Evolutionary conservation across 495 filamentous ascomycete species (phyloP), one percentile per base, ranked within the genome.

Genomic region (Stereocaulon alpinum): DNA sequence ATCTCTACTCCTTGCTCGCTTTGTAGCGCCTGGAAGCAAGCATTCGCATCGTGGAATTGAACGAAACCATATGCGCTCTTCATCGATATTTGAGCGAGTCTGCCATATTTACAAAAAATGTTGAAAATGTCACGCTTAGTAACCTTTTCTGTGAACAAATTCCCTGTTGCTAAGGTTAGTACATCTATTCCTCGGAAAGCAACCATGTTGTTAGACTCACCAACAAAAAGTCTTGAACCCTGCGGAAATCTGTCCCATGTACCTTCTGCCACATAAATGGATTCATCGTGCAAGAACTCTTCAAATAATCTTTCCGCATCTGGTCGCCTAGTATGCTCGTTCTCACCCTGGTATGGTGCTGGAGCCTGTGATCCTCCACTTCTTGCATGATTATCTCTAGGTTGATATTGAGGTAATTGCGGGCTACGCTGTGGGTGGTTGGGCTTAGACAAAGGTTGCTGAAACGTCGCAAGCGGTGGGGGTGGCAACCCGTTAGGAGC

Each of bases 31-130:
- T 76, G 74, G 60, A 81, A 75, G 63, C 89, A 93, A 64, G 89
- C 84, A 14, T 73, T 74, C 4, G 82, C 73, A 40, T 90, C 88
- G 56, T 95, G 77, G 61, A 92, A 98, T 68, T 98, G 93, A 43
- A 96, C 90, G 66, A 98, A 98, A 4, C 93, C 93, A 73, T 95
- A 98, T 2, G 91, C 91, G 69, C 91, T 89, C 68, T 97, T 97
- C 67, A 98, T 88, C 2, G 91, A 96, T 42, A 98, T 89, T 69
- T 98, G 93, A 3, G 92, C 92, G 40, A 98, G 74, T 57, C 84
- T 86, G 40, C 93, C 93, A 70, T 91, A 91, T 45, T 80, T 79
- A 68, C 86, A 83, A 66, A 98, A 98, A 17, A 89, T 77, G 61
- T 92, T 86, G 67, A 95, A 97, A 41, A 97, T 80, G 69, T 96